These are phyloP conservation scores for Spathaspora sp. DNA, from an alignment of 1,139 yeast genomes.

Conservation along the genomic window DNA sequence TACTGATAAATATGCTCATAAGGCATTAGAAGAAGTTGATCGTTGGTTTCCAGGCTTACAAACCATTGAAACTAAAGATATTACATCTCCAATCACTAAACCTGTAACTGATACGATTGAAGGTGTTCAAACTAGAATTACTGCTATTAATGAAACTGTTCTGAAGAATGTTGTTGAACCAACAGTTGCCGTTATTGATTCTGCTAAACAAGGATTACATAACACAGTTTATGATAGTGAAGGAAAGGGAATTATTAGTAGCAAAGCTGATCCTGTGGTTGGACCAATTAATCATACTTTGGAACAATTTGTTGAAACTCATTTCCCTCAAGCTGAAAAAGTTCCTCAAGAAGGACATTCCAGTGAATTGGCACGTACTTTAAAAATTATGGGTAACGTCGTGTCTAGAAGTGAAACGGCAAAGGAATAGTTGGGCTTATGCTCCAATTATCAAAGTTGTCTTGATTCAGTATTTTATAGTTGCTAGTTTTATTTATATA, in stretches of 20 bases:
- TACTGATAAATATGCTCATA: conserved; percentile 32
- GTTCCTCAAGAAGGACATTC: conserved; percentile 43
- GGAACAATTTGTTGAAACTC: conserved; percentile 37
- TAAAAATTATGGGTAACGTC: conserved; percentile 43
- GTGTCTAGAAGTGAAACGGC: conserved; percentile 17
- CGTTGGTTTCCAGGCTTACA: conserved; percentile 33
- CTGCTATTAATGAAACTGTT: conserved; percentile 22
- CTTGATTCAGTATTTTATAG: no score
- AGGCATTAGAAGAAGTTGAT: conserved; percentile 37
- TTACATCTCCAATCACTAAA: conserved; percentile 42
- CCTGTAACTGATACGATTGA: conserved; percentile 38
- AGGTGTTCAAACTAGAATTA: conserved; percentile 27
- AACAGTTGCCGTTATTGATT: conserved; percentile 39
- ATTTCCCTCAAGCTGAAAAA: conserved; percentile 44
- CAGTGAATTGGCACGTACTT: conserved; percentile 53
- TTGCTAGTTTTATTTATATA: no score
- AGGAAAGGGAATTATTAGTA: conserved; percentile 61
- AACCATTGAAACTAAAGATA: conserved; percentile 36
- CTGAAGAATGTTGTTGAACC: conserved; percentile 40
- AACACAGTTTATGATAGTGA: conserved; percentile 45
- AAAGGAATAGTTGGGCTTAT: no score
- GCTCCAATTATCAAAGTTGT: no score
- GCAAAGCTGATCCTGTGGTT: conserved; percentile 62
- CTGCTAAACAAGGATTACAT: conserved; percentile 22
- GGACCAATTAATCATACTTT: conserved; percentile 58